phyloP scores from a whole-genome alignment of 352 stramenopile genomes.

The Thalassiosira hispida region DNA sequence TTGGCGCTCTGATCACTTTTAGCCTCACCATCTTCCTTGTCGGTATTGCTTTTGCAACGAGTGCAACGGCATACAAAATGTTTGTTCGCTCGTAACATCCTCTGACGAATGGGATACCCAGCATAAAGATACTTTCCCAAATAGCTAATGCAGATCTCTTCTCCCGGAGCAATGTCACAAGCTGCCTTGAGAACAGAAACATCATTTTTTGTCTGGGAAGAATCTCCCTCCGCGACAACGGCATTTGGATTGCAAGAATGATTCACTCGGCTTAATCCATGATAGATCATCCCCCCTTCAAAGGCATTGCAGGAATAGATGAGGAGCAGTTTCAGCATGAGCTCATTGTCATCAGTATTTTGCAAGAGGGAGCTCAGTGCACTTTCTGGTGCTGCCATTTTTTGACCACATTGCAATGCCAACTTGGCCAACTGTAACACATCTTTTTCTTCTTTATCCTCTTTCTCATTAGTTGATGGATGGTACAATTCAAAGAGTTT shows the following conservation, averaged over 20 bases:
- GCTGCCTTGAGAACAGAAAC: constrained; percentile 58
- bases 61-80: constrained; percentile 75
- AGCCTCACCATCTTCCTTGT: neutral
- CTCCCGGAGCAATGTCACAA: constrained; percentile 60
- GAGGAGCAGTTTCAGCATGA: constrained; percentile 57
- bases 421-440: constrained; percentile 54
- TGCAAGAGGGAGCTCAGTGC: constrained; percentile 28
- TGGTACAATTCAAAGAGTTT: constrained; percentile 69
- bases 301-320: constrained; percentile 83
- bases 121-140: constrained; percentile 73
- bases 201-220: constrained; percentile 9
- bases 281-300: constrained; percentile 77
- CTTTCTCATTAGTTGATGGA: constrained; percentile 37
- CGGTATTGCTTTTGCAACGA: constrained; percentile 58
- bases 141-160: constrained; percentile 83
- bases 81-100: constrained; percentile 63
- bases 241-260: constrained; percentile 83
- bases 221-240: constrained; percentile 51
- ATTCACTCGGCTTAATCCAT: constrained; percentile 68
- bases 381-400: constrained; percentile 38
- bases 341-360: constrained; percentile 11
- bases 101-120: constrained; percentile 54
- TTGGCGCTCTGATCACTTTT: neutral
- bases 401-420: constrained; percentile 56
- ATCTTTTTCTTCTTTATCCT: constrained; percentile 35